A percentile compares a stretch with the other conserved stretches of the same genome.
Evolutionary conservation across 345 rosid species (phyloP).

Genomic region (Hibiscus mutabilis): DNA sequence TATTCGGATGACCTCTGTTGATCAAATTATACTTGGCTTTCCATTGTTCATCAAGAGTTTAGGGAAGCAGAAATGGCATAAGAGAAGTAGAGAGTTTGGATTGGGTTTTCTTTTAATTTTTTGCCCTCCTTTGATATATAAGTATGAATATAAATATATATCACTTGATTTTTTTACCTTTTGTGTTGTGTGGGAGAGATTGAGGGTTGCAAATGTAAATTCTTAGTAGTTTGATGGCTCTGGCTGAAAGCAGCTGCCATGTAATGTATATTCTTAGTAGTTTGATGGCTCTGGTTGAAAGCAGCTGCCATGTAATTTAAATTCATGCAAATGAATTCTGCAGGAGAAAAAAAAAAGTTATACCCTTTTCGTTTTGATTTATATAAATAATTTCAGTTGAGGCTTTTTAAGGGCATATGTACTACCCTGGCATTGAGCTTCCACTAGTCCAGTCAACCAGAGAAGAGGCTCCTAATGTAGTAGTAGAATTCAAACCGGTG

Average conservation of each 20-base stretch:
- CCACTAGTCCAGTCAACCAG: slow-evolving; percentile 70
- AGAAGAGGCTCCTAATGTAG: slow-evolving; percentile 53
- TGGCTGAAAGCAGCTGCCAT: slow-evolving; percentile 22
- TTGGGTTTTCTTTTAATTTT: slow-evolving; percentile 15
- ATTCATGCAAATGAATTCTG: slow-evolving; percentile 26
- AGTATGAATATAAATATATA: neutral
- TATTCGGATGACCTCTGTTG: slow-evolving; percentile 18
- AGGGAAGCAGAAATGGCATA: slow-evolving; percentile 22
- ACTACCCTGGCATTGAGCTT: slow-evolving; percentile 38
- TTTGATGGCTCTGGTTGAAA: slow-evolving; percentile 29
- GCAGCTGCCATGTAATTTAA: slow-evolving; percentile 29
- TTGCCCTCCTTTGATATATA: neutral
- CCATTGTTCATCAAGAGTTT: slow-evolving; percentile 9
- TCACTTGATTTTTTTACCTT: slow-evolving; percentile 4
- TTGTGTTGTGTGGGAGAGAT: slow-evolving; percentile 24
- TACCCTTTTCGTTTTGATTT: too few species aligned
- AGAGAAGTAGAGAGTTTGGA: slow-evolving; percentile 23
- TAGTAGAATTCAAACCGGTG: slow-evolving; percentile 53
- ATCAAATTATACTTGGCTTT: slow-evolving; percentile 10
- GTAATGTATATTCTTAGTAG: slow-evolving; percentile 31
- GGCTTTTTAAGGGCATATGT: too few species aligned
- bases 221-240: slow-evolving; percentile 39
- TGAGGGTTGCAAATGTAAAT: slow-evolving; percentile 57
- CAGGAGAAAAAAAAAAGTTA: neutral
- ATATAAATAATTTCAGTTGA: too few species aligned